Base-by-base conservation (phyloP, 208 protist species). In the Leishmania lainsoni region DNA sequence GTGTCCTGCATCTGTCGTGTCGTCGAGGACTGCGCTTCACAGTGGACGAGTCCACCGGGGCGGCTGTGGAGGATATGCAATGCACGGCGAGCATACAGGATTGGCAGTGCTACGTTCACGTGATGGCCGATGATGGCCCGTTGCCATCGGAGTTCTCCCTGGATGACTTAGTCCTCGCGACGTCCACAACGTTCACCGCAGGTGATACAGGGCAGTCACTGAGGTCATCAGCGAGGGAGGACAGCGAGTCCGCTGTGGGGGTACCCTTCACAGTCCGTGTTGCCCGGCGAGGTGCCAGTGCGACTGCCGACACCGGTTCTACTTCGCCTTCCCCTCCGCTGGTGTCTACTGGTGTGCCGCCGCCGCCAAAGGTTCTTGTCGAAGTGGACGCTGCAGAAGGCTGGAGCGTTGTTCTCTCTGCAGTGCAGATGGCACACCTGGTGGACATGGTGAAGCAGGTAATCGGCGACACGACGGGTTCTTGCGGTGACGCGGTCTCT, bases 101-200 rank as follows among this genome's bases (percentile, higher is more conserved):
- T 61, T 86, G 82, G 82, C 82, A 86, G 74, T 86, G 82, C 74
- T 86, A 86, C 51, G 52, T 82, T 49, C 82, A 80, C 48, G 74
- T 79, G 26, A 82, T 86, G 82, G 45, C 59, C 9, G 74, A 52
- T 22, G 82, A 86, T 49, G 82, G 82, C 14, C 78, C 78, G 16
- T 42, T 86, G 77, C 77, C 82, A 42, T 79, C 82, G 6, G 32
- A 54, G 51, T 86, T 86, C 26, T 48, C 51, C 22, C 52, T 86
- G 42, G 78, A 86, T 32, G 82, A 86, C 42, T 66, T 86, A 16
- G 35, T 86, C 6, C 49, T 86, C 32, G 75, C 81, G 22, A 85
- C 81, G 8, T 65, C 74, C 9, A 75, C 81, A 5, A 71, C 81
- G 5, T 29, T 63, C 49, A 73, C 78, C 10, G 26, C 69, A 12